Evolutionary conservation across 768 basidiomycete genomes (phyloP).

Genomic region (Neoboletus brunneissimus): DNA sequence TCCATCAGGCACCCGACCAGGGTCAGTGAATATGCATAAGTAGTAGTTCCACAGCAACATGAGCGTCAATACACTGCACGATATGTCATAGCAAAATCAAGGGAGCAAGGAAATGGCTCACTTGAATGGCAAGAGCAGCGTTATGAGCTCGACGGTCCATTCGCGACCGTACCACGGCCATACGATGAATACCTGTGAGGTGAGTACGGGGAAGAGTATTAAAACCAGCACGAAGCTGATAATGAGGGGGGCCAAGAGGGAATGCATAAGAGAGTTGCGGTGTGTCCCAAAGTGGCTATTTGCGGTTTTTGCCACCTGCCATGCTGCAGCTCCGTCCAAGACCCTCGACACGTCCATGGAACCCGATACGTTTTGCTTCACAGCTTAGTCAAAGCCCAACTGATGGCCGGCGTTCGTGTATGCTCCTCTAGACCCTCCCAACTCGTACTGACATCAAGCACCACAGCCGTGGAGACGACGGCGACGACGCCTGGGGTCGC

Average conservation of each 20-base stretch:
- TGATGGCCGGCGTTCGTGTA: background rate
- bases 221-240: conserved; percentile 68
- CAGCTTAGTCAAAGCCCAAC: background rate
- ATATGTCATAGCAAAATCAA: conserved; percentile 10
- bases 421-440: background rate
- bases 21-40: conserved; percentile 77
- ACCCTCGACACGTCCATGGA: conserved; percentile 1
- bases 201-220: conserved; percentile 85
- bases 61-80: conserved; percentile 61
- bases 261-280: conserved; percentile 35
- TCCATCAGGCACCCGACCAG: conserved; percentile 72
- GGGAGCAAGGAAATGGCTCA: conserved; percentile 36
- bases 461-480: conserved; percentile 1
- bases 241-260: conserved; percentile 56
- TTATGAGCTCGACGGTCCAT: conserved; percentile 69
- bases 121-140: conserved; percentile 90
- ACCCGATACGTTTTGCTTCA: conserved; percentile 10
- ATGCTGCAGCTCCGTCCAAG: conserved; percentile 19
- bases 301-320: background rate
- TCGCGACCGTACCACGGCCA: conserved; percentile 89
- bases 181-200: conserved; percentile 85
- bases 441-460: conserved; percentile 2
- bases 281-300: conserved; percentile 5
- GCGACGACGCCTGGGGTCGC: background rate
- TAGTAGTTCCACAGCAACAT: conserved; percentile 89